Base-by-base conservation (phyloP, 2,329 filamentous ascomycete genomes). In the Alternaria alternata region DNA sequence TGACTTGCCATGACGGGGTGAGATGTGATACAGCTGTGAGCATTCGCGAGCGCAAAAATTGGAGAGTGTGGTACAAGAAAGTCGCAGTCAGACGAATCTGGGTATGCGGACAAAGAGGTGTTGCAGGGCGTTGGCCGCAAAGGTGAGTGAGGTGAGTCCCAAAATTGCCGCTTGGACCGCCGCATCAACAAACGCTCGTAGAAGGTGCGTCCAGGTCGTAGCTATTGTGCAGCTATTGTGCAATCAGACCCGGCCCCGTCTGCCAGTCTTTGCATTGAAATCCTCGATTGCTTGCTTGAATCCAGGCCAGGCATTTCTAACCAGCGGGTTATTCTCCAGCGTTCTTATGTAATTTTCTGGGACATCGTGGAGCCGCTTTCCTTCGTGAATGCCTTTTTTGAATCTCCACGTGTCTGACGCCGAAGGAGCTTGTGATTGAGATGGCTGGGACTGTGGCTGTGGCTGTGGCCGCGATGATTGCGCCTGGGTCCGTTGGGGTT, bases 221-320 rank as follows among this genome's bases (percentile, higher is more conserved):
- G 24, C 22, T 55, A 51, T 39, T 44, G 20, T 46, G 56, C 34
- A 34, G 30, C 14, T 39, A 26, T 26, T 26, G 20, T 41, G 43
- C 26, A 24, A 52, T 53, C 48, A 60, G 28, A n/a, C 28, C 44
- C 53, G 57, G 7, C 65, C 54, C 48, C 56, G 39, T 24, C 68
- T 59, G 20, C 69, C 69, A n/a, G 65, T 70, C 51, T 63, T 68
- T n/a, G 57, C 58, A 24, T 66, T 67, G 51, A 67, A 68, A 32
- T 71, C 62, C 20, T 54, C 57, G 20, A 72, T 14, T n/a, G 67
- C 67, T 16, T 61, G 61, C 14, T 46, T 67, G 28, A 72, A 51
- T 0, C 69, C 68, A 28, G 59, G 61, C 69, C 69, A 72, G 1
- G 61, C 63, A 9, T 70, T 42, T 16, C 66, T 38, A 1, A 67